Percentiles rank a stretch among this genome's conserved stretches.
These are phyloP conservation scores for Haberlea rhodopensis DNA, from an alignment of 257 asterid species.

Conservation along the genomic window DNA sequence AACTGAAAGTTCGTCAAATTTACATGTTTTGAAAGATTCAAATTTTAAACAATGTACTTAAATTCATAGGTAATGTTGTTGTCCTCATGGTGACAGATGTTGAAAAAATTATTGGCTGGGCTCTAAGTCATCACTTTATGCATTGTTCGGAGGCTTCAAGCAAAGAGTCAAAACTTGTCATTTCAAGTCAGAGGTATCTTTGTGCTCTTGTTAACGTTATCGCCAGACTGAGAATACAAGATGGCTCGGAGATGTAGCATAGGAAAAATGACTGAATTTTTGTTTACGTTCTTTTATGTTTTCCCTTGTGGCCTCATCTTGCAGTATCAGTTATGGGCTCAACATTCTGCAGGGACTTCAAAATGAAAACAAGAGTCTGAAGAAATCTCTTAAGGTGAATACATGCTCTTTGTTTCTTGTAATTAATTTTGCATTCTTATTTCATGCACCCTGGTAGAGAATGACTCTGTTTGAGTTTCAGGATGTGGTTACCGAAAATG, in stretches of 20 bases:
- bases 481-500: constrained; percentile 88
- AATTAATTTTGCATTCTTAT: constrained; percentile 18
- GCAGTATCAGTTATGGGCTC: constrained; percentile 75
- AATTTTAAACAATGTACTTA: constrained; percentile 15
- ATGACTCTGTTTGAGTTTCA: constrained; percentile 34
- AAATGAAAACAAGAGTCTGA: constrained; percentile 65
- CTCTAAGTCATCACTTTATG: constrained; percentile 82
- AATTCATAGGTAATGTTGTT: constrained; percentile 21
- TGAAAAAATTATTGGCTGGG: constrained; percentile 82
- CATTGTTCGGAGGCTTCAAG: constrained; percentile 43
- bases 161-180: constrained; percentile 48
- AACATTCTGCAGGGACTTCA: constrained; percentile 65
- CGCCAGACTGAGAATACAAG: constrained; percentile 11
- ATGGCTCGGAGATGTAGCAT: constrained; percentile 9
- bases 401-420: constrained; percentile 18
- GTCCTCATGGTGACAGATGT: constrained; percentile 48
- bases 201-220: constrained; percentile 11
- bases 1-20: constrained; percentile 62
- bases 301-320: constrained; percentile 26
- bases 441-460: constrained; percentile 22
- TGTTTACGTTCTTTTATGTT: constrained; percentile 25
- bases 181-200: constrained; percentile 64
- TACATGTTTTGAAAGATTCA: constrained; percentile 21
- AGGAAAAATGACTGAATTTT: constrained; percentile 8
- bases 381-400: constrained; percentile 71